These are phyloP conservation scores for Draba incana DNA, from an alignment of 345 rosid genomes.

Conservation along the genomic window DNA sequence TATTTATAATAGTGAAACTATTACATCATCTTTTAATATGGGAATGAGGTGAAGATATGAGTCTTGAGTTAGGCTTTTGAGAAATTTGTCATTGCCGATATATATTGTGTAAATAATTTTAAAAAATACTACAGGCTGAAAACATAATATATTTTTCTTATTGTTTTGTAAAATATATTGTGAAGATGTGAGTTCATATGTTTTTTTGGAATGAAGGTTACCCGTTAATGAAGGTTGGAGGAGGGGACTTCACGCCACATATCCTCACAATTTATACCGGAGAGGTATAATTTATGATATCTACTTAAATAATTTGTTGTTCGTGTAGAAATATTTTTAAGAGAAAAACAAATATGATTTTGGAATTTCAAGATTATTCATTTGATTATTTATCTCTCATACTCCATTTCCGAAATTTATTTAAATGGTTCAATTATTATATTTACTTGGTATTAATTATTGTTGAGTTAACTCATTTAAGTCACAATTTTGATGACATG, in stretches of 20 bases:
- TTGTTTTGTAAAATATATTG: background rate
- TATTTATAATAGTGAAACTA: background rate
- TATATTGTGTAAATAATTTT: background rate
- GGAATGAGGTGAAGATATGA: background rate
- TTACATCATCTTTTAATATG: background rate
- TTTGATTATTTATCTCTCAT: too few species aligned
- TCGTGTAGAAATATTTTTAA: background rate
- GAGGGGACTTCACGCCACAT: slow-evolving; percentile 70
- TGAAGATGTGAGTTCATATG: background rate
- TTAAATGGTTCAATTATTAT: too few species aligned
- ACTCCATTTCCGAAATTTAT: too few species aligned
- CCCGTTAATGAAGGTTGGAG: slow-evolving; percentile 51
- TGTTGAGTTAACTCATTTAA: too few species aligned
- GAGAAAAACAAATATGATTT: background rate
- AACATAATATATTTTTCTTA: too few species aligned
- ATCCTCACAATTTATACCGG: slow-evolving; percentile 55
- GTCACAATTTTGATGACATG: too few species aligned
- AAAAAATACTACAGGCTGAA: too few species aligned
- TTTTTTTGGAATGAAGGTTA: slow-evolving; percentile 53
- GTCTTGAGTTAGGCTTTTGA: background rate
- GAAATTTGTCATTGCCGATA: background rate
- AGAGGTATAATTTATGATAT: slow-evolving; percentile 49
- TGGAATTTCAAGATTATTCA: background rate
- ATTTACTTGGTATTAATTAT: too few species aligned
- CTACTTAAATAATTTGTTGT: background rate